Conservation (phyloP, 164 flowering plant genomes). For the Vitis labrusca region DNA sequence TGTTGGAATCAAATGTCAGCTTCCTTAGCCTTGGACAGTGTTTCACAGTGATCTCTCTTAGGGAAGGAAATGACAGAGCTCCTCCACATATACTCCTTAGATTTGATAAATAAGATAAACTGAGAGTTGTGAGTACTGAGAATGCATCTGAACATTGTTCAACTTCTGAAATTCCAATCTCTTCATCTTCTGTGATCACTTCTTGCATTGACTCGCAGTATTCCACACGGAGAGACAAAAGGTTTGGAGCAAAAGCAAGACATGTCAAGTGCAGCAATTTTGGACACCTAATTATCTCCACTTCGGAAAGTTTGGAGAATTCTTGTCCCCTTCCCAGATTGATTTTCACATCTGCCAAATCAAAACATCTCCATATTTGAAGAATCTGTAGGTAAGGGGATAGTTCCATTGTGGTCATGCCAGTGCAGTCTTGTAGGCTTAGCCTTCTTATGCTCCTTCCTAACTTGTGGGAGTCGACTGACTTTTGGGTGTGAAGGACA, state of each 20-base stretch:
- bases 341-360: no score
- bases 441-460: no score
- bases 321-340: no score
- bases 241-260: constrained; percentile 12
- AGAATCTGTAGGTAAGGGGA: no score
- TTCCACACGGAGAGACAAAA: not conserved
- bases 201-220: not conserved
- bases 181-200: not conserved
- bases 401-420: no score
- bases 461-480: no score
- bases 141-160: no score
- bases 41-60: not conserved
- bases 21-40: not conserved
- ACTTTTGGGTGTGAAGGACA: no score
- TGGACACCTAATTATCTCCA: not conserved
- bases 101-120: not conserved
- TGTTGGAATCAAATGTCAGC: constrained; percentile 1
- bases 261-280: constrained; percentile 1
- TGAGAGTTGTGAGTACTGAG: not conserved
- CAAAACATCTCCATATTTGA: no score
- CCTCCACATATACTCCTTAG: not conserved
- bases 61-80: not conserved
- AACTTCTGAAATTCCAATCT: no score
- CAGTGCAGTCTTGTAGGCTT: no score
- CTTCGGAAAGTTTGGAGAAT: not conserved